Evolutionary conservation across 768 basidiomycete genomes (phyloP).

Genomic region (Amylocystis lapponica): DNA sequence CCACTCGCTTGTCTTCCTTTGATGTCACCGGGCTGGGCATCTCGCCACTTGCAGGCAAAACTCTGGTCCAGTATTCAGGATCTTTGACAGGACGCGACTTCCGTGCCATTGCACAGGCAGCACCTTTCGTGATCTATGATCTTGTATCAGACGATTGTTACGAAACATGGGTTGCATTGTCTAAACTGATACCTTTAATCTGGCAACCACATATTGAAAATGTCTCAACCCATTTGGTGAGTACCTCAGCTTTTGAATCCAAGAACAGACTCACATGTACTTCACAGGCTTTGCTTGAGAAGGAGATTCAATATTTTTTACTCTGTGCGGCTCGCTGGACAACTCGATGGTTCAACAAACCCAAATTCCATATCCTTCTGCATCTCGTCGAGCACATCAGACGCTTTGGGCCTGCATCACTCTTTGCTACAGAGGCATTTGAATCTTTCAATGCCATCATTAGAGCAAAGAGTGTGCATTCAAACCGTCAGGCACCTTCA

Average conservation of each 20-base stretch:
- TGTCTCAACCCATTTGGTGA: constrained; percentile 26
- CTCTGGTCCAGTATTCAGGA: constrained; percentile 35
- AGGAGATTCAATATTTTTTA: constrained; percentile 16
- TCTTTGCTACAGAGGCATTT: constrained; percentile 20
- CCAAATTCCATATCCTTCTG: constrained; percentile 22
- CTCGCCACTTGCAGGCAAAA: constrained; percentile 22
- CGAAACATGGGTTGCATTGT: constrained; percentile 30
- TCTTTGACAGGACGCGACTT: no score
- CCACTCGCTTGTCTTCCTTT: constrained; percentile 22
- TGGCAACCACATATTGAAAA: constrained; percentile 35
- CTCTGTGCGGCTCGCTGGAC: constrained; percentile 16
- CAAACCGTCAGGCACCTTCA: constrained; percentile 20
- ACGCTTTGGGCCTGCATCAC: constrained; percentile 17
- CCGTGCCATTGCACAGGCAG: constrained; percentile 29
- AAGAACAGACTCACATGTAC: no score
- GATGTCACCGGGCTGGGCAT: constrained; percentile 31
- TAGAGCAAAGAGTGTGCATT: constrained; percentile 13
- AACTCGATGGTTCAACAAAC: constrained; percentile 20
- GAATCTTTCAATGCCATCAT: constrained; percentile 24
- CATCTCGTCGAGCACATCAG: constrained; percentile 22
- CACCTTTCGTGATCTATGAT: constrained; percentile 33
- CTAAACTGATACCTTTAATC: constrained; percentile 28
- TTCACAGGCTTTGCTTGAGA: constrained; percentile 6
- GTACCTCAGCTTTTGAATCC: no score
- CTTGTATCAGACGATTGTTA: constrained; percentile 23